Evolutionary conservation across 495 filamentous ascomycete species (phyloP), one percentile per base, ranked within the genome.

Genomic region (Penicillium riverlandense): DNA sequence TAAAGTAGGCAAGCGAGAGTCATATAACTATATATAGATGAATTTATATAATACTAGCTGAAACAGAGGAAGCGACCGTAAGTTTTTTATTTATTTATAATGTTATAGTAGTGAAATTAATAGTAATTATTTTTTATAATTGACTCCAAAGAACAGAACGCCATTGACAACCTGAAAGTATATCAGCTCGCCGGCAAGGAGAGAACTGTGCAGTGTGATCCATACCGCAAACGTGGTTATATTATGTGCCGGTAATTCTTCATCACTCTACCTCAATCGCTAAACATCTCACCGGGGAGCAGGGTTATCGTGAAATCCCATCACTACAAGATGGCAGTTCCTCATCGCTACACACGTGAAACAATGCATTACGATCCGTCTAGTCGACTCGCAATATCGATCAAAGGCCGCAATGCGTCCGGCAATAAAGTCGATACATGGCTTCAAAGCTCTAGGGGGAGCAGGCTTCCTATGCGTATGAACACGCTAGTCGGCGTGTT

Each of bases 91-190:
- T n/a, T n/a, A n/a, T n/a, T n/a, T n/a, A n/a, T n/a, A n/a, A n/a
- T n/a, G n/a, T n/a, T n/a, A n/a, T n/a, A n/a, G n/a, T n/a, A n/a
- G n/a, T n/a, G n/a, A n/a, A n/a, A n/a, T n/a, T n/a, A n/a, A n/a
- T n/a, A n/a, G n/a, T n/a, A n/a, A n/a, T n/a, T n/a, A n/a, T n/a
- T n/a, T n/a, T n/a, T n/a, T n/a, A n/a, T n/a, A n/a, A n/a, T n/a
- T n/a, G n/a, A 48, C 35, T 44, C 36, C 37, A 9, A 31, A 6
- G 36, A 32, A 40, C 37, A 37, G 38, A 33, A 43, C 13, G 11
- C 30, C 11, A 32, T 32, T 32, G 30, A 32, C 7, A 11, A 11
- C 7, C 7, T 32, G 30, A 32, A 32, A 32, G 30, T 7, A 11
- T 32, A 32, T 11, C n/a, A n/a, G n/a, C 30, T 32, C 30, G 11